Evolutionary conservation across 495 filamentous ascomycete species (phyloP).

Genomic region (Daldinia vernicosa): DNA sequence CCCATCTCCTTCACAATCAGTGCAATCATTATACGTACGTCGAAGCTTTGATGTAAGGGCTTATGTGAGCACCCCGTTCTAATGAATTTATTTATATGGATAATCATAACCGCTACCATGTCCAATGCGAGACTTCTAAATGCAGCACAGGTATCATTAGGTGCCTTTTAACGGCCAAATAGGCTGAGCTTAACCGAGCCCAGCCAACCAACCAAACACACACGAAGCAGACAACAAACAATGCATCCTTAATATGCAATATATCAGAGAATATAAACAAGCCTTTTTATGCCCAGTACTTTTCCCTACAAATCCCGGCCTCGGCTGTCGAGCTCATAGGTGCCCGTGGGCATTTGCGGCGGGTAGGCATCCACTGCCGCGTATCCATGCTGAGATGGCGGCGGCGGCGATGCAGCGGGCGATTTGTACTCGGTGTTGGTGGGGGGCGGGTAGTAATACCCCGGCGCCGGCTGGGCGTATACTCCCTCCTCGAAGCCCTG

Average conservation of each 20-base stretch:
- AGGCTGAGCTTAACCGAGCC: not conserved
- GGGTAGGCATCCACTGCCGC: not conserved
- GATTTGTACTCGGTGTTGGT: constrained; percentile 35
- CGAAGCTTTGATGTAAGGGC: not conserved
- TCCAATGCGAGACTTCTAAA: not conserved
- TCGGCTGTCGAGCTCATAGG: constrained; percentile 34
- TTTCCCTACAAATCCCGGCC: not conserved
- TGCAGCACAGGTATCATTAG: constrained; percentile 8
- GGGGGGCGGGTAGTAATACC: constrained; percentile 21
- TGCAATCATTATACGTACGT: not conserved
- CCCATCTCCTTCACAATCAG: not conserved
- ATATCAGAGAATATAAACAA: not conserved
- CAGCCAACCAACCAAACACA: not conserved
- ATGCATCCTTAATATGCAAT: not conserved
- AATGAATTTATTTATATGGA: constrained; percentile 18
- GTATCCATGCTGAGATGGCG: constrained; percentile 4
- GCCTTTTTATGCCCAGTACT: too few relatives aligned
- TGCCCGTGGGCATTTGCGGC: not conserved
- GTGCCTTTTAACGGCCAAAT: not conserved
- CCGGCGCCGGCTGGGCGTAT: constrained; percentile 8
- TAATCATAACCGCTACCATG: constrained; percentile 15
- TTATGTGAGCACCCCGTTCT: constrained; percentile 5
- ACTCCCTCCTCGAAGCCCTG: constrained; percentile 6
- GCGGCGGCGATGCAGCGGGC: not conserved
- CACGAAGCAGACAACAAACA: not conserved